Percentiles rank a stretch among this genome's conserved stretches.
Conservation (phyloP, 106 monocot species). For the Iris macrosiphon region DNA sequence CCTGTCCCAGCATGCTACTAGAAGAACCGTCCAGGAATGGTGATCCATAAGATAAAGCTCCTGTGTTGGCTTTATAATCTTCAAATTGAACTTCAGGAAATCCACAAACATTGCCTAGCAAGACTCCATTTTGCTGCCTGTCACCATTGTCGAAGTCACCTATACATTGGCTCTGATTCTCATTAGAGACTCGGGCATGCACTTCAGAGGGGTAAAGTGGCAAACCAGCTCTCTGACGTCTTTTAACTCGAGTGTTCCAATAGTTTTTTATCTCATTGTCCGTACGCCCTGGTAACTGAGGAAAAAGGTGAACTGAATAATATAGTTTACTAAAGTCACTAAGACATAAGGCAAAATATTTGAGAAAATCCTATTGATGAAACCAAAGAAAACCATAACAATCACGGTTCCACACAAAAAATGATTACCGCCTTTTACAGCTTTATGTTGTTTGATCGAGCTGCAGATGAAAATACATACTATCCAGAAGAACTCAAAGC, state of each 20-base stretch:
- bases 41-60: conserved; percentile 18
- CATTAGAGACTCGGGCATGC: conserved; percentile 2
- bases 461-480: no score
- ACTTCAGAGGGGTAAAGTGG: conserved; percentile 35
- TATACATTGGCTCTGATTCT: conserved; percentile 5
- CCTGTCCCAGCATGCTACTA: conserved; percentile 11
- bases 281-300: conserved; percentile 61
- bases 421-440: no score
- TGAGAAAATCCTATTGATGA: no score
- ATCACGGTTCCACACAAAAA: no score
- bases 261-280: conserved; percentile 79
- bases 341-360: no score
- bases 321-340: no score
- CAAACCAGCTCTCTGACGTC: conserved; percentile 28
- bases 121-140: conserved; percentile 6
- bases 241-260: conserved; percentile 63
- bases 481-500: no score
- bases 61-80: neutral
- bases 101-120: conserved; percentile 4
- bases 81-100: conserved; percentile 9
- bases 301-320: no score
- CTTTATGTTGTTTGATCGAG: no score
- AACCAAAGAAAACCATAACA: no score
- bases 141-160: conserved; percentile 1
- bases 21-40: conserved; percentile 9